A percentile compares a stretch with the other conserved stretches of the same genome.
These are phyloP conservation scores for Arthrobotrys sinensis DNA, from an alignment of 2,329 filamentous ascomycete species.

Conservation along the genomic window DNA sequence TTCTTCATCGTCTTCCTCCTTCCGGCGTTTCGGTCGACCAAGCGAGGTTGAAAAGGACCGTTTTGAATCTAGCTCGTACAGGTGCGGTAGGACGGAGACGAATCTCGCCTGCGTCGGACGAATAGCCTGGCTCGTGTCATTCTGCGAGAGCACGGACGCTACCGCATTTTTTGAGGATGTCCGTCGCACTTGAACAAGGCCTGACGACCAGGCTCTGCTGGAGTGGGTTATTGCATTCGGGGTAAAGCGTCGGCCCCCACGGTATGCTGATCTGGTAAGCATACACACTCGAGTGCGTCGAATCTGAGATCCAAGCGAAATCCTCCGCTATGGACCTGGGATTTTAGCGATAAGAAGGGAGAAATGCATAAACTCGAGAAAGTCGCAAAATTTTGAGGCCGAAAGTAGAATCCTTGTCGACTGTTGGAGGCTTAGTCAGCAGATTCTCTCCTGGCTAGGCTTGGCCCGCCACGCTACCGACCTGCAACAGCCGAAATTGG, in stretches of 20 bases:
- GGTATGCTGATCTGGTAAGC: slow-evolving; percentile 50
- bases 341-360: slow-evolving; percentile 6
- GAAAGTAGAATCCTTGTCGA: neutral
- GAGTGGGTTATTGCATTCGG: slow-evolving; percentile 38
- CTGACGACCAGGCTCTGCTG: slow-evolving; percentile 17
- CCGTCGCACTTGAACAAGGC: slow-evolving; percentile 3
- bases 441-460: neutral
- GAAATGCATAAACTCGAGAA: neutral
- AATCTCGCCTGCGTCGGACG: neutral
- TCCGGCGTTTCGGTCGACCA: neutral
- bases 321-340: slow-evolving; percentile 17
- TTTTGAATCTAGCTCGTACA: neutral
- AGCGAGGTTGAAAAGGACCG: slow-evolving; percentile 33
- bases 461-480: slow-evolving; percentile 22
- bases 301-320: slow-evolving; percentile 16
- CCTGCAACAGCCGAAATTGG: slow-evolving; percentile 24
- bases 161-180: slow-evolving; percentile 15
- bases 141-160: neutral
- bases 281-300: slow-evolving; percentile 42
- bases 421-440: slow-evolving; percentile 57
- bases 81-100: neutral
- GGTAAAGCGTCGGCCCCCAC: slow-evolving; percentile 51
- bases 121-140: neutral
- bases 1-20: slow-evolving; percentile 30
- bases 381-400: neutral